Conservation (phyloP, 768 basidiomycete species). For the Lactarius quietus region DNA sequence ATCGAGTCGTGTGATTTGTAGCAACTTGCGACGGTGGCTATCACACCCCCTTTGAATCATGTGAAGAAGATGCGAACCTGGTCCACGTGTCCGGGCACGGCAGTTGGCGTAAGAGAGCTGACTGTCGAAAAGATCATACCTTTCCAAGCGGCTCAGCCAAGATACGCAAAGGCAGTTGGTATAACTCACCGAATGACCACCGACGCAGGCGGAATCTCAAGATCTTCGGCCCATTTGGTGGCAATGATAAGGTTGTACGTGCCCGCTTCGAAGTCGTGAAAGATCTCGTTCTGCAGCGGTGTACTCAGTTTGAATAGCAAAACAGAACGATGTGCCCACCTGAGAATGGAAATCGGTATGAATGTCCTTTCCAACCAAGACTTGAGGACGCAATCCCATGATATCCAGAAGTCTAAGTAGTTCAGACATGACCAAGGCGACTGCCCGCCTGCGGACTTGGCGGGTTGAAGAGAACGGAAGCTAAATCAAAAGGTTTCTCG, state of each 20-base stretch:
- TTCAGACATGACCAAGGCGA: slow-evolving; percentile 58
- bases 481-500: neutral
- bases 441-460: slow-evolving; percentile 50
- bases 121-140: slow-evolving; percentile 61
- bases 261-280: slow-evolving; percentile 50
- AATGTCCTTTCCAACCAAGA: slow-evolving; percentile 40
- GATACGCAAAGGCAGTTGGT: neutral
- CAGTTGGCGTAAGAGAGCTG: slow-evolving; percentile 56
- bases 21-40: slow-evolving; percentile 50
- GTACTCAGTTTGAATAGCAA: neutral
- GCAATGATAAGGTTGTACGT: slow-evolving; percentile 61
- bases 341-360: slow-evolving; percentile 35
- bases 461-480: neutral
- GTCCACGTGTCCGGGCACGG: slow-evolving; percentile 45
- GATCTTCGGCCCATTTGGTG: slow-evolving; percentile 55
- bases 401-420: slow-evolving; percentile 54
- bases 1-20: slow-evolving; percentile 39
- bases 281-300: slow-evolving; percentile 42
- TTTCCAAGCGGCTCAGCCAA: slow-evolving; percentile 29
- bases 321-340: slow-evolving; percentile 27
- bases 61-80: slow-evolving; percentile 53
- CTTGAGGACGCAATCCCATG: slow-evolving; percentile 53
- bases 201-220: slow-evolving; percentile 54
- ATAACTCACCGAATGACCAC: slow-evolving; percentile 57
- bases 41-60: slow-evolving; percentile 61